Evolutionary conservation across 2,329 filamentous ascomycete species (phyloP).

Genomic region (Microascus cirrosus): DNA sequence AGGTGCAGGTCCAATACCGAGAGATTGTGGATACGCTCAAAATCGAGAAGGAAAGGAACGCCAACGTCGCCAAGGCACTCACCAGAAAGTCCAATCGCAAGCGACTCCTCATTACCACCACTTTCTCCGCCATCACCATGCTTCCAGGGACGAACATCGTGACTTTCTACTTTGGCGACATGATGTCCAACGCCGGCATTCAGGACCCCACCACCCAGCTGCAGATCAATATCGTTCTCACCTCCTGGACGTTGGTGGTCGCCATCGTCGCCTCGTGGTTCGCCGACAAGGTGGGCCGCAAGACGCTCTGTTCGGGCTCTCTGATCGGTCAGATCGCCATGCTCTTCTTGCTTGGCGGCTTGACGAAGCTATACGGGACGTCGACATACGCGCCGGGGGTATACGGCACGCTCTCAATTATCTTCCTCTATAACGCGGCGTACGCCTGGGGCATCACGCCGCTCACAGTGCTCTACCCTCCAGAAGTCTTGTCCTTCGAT

Average conservation of each 20-base stretch:
- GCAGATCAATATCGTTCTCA: constrained; percentile 17
- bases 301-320: not conserved
- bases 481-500: constrained; percentile 36
- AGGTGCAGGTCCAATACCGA: not conserved
- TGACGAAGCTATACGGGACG: not conserved
- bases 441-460: constrained; percentile 26
- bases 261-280: constrained; percentile 2
- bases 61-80: not conserved
- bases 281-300: not conserved
- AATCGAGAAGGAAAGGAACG: not conserved
- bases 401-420: constrained; percentile 16
- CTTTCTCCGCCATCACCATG: not conserved
- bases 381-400: not conserved
- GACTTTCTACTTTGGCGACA: constrained; percentile 16
- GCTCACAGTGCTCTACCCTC: constrained; percentile 25
- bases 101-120: not conserved
- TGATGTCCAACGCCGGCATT: constrained; percentile 33
- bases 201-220: constrained; percentile 28
- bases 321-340: not conserved
- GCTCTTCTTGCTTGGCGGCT: not conserved
- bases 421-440: constrained; percentile 38
- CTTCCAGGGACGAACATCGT: not conserved
- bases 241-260: constrained; percentile 11
- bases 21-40: not conserved
- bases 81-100: not conserved